A percentile compares a stretch with the other conserved stretches of the same genome.
Conservation (phyloP, 73 alveolate species). For the Tetrahymena malaccensis region DNA sequence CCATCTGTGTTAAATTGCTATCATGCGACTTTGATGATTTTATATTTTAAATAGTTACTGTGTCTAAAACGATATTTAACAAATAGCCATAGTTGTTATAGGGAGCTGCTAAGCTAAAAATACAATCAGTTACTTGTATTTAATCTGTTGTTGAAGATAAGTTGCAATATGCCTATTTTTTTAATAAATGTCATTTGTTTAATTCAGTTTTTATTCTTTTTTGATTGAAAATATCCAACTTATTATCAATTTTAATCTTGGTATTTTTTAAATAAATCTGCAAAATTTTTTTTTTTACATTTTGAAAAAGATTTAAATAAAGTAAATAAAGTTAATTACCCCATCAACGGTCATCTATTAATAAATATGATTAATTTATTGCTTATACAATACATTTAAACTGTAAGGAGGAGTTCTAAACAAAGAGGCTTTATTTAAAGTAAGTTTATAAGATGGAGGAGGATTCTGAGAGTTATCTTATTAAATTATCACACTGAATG, state of each 20-base stretch:
- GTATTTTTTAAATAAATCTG: too few relatives aligned
- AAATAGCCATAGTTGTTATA: not conserved
- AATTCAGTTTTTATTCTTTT: not conserved
- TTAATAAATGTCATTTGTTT: not conserved
- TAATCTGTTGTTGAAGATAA: not conserved
- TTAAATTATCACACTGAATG: not conserved
- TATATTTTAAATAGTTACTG: not conserved
- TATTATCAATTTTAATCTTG: not conserved
- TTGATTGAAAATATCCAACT: too few relatives aligned
- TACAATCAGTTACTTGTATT: not conserved
- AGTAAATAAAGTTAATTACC: not conserved
- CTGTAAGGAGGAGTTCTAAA: not conserved
- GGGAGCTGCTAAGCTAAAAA: not conserved
- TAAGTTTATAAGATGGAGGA: not conserved
- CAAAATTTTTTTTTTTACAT: too few relatives aligned
- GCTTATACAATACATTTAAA: not conserved
- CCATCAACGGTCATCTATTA: not conserved
- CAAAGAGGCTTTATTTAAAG: not conserved
- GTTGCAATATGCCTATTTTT: not conserved
- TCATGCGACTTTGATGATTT: not conserved
- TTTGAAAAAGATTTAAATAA: not conserved
- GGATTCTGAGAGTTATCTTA: not conserved
- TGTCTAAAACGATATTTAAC: not conserved
- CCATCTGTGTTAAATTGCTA: not conserved
- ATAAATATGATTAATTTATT: not conserved